Evolutionary conservation across 805 yeast genomes (phyloP).

Genomic region (Nakazawaea wickerhamii): DNA sequence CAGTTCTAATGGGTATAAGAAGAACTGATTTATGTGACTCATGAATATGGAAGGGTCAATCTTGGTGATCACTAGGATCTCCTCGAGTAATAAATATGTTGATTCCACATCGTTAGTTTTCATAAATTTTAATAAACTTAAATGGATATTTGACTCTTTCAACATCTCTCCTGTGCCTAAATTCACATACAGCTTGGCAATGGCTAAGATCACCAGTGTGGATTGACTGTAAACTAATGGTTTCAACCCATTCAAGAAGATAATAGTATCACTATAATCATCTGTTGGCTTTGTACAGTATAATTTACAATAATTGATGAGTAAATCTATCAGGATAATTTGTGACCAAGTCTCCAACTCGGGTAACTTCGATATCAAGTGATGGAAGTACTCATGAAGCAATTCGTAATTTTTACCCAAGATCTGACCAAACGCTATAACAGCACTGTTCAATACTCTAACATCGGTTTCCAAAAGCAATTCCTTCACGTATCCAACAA

Average conservation of each 20-base stretch:
- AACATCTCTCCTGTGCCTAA: constrained; percentile 55
- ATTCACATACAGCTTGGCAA: constrained; percentile 49
- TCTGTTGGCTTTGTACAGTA: constrained; percentile 52
- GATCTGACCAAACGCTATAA: constrained; percentile 49
- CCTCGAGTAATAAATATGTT: constrained; percentile 38
- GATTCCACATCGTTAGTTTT: constrained; percentile 25
- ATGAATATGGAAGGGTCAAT: constrained; percentile 27
- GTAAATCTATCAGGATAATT: constrained; percentile 47
- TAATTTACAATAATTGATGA: constrained; percentile 60
- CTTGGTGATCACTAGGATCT: constrained; percentile 34
- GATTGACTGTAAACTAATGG: constrained; percentile 46
- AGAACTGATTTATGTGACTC: constrained; percentile 41
- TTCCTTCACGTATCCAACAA: constrained; percentile 42
- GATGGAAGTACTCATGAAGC: constrained; percentile 66
- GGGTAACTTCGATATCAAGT: constrained; percentile 29
- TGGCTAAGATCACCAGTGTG: constrained; percentile 56
- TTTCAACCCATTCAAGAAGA: constrained; percentile 44
- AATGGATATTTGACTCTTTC: constrained; percentile 42
- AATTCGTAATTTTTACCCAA: constrained; percentile 55
- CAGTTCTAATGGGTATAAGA: constrained; percentile 51
- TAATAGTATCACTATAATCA: constrained; percentile 39
- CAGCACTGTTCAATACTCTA: constrained; percentile 64
- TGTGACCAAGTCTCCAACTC: constrained; percentile 75
- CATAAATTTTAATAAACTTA: constrained; percentile 41
- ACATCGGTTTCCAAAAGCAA: constrained; percentile 63